phyloP scores from a whole-genome alignment of 768 basidiomycete species.

The Podaxis carcinomalis region DNA sequence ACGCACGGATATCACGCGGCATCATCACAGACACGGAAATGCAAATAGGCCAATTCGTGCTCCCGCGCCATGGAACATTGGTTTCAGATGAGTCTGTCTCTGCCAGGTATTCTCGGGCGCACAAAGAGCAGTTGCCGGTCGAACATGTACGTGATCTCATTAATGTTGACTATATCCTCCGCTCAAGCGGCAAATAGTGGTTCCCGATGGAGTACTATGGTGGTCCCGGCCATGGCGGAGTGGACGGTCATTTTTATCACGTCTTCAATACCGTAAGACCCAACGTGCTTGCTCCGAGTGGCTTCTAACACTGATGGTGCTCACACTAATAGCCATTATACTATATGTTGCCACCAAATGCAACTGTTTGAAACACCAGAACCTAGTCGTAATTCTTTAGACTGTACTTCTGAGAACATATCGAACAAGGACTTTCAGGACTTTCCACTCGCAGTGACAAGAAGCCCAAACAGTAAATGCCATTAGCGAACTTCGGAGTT shows the following conservation, averaged over 20 bases:
- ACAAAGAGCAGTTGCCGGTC: conserved; percentile 62
- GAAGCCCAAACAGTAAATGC: background rate
- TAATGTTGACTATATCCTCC: background rate
- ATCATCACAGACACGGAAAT: conserved; percentile 89
- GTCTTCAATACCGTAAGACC: conserved; percentile 64
- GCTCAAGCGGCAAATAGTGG: conserved; percentile 43
- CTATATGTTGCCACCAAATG: conserved; percentile 33
- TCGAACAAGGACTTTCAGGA: background rate
- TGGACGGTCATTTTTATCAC: conserved; percentile 72
- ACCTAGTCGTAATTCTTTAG: background rate
- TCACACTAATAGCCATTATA: conserved; percentile 30
- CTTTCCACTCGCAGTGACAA: background rate
- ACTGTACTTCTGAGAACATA: background rate
- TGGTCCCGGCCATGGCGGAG: conserved; percentile 46
- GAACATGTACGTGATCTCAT: conserved; percentile 45
- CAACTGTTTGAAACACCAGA: conserved; percentile 12
- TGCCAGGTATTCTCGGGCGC: conserved; percentile 63
- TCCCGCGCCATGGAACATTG: conserved; percentile 54
- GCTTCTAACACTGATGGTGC: background rate
- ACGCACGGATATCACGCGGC: conserved; percentile 77
- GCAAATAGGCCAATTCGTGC: conserved; percentile 81
- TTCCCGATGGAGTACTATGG: conserved; percentile 73
- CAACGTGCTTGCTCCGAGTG: conserved; percentile 1
- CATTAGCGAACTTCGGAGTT: background rate
- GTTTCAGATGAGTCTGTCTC: conserved; percentile 55